Evolutionary conservation across 1,139 yeast species (phyloP).

Genomic region (Meyerozyma smithsonii): DNA sequence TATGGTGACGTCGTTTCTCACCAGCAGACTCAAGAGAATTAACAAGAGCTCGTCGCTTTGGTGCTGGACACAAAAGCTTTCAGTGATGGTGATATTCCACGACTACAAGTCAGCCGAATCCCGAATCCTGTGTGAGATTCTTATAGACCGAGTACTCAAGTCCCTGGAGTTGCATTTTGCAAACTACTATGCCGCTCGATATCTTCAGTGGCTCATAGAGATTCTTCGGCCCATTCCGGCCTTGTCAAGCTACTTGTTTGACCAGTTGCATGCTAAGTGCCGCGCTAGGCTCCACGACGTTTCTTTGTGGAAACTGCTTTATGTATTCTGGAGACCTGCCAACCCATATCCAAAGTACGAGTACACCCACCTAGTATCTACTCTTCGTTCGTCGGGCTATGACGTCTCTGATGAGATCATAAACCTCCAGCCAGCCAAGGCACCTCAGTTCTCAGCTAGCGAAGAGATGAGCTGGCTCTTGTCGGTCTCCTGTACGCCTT

Average conservation of each 20-base stretch:
- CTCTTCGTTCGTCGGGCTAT: slow-evolving; percentile 3
- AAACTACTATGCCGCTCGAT: slow-evolving; percentile 37
- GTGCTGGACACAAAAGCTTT: slow-evolving; percentile 29
- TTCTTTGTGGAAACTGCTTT: slow-evolving; percentile 28
- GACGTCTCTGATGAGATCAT: neutral
- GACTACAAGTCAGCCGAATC: neutral
- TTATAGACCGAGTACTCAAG: slow-evolving; percentile 20
- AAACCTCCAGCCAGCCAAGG: neutral
- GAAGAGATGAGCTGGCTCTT: slow-evolving; percentile 20
- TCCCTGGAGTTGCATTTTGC: slow-evolving; percentile 36
- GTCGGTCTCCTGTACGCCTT: slow-evolving; percentile 16
- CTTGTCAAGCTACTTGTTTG: slow-evolving; percentile 6
- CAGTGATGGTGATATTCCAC: slow-evolving; percentile 13
- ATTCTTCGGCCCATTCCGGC: slow-evolving; percentile 5
- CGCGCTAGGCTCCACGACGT: slow-evolving; percentile 24
- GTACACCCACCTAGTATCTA: slow-evolving; percentile 12
- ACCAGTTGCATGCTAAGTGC: slow-evolving; percentile 13
- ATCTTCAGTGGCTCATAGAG: slow-evolving; percentile 28
- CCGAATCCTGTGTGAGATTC: slow-evolving; percentile 2
- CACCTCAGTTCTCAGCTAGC: neutral
- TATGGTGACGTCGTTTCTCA: slow-evolving; percentile 25
- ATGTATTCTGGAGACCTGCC: slow-evolving; percentile 5
- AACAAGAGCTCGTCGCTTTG: slow-evolving; percentile 44
- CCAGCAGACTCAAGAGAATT: slow-evolving; percentile 31
- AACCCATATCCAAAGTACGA: slow-evolving; percentile 14